Evolutionary conservation across 2,329 filamentous ascomycete species (phyloP), one percentile per base, ranked within the genome.

Genomic region (Phialocephala sp.): DNA sequence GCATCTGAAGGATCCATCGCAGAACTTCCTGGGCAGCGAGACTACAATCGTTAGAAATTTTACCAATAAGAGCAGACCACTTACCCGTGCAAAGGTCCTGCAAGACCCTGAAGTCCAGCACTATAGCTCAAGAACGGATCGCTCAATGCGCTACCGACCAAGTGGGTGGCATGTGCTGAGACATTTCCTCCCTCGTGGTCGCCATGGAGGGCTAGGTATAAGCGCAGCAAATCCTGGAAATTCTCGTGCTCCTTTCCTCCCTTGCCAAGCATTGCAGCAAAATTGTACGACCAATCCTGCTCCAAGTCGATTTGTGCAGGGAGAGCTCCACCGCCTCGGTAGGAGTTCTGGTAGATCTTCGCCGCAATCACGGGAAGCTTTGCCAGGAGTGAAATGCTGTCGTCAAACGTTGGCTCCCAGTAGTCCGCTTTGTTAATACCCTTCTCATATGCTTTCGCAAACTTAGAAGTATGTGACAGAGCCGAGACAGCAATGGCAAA

Each of bases 221-320:
- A 83, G 73, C 95, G 89, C 69, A 99, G 86, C 22, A 99, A 85
- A 76, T 99, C 95, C 78, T 98, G 94, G 86, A 99, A 97, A 78
- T 92, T 91, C 81, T 94, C 92, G 73, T 98, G 90, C 80, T 97
- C 85, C 79, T 90, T 88, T 72, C 93, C 93, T 59, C 90, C 87
- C 83, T 96, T 97, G 76, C 94, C 94, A 62, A 98, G 87, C 88
- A 98, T 93, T 71, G 93, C 92, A 55, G 95, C 95, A 76, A 97
- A 99, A 85, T 99, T 99, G 85, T 97, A 97, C 0, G 94, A 91
- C 95, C 95, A 99, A 80, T 99, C 95, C 81, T 97, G 92, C 72
- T 91, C 85, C 65, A 87, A 80, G 74, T 99, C 94, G 59, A 96
- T 83, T 78, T 91, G 83, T 73, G 90, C 87, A 9, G 92, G 89